Base-by-base conservation (phyloP, 1,284 basidiomycete genomes). In the Tylopilus orsonianus region DNA sequence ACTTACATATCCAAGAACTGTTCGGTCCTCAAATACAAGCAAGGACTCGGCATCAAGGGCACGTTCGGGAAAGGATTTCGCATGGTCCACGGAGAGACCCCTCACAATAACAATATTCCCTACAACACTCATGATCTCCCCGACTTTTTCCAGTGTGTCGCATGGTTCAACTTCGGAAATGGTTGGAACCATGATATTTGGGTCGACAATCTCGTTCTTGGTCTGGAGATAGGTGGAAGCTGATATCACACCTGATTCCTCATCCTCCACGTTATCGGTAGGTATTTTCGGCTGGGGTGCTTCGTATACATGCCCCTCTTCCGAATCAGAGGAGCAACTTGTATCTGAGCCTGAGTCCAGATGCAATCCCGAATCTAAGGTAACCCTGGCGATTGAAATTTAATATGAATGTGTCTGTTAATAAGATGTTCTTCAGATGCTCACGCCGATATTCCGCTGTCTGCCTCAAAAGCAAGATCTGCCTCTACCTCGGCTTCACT, bases 11-110 rank as follows among this genome's bases (percentile, higher is more conserved):
- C 93, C 93, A 54, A 94, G 65, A 27, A 94, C 89, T 55, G 79
- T 85, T 47, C 90, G 74, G 64, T 95, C 90, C 19, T 85, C 83
- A 60, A 93, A 91, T 22, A 92, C 87, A 35, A 95, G 77, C 32
- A 94, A 69, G n/a, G 90, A 93, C 32, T 91, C 93, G 27, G 80
- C 82, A 65, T 95, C 93, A 34, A 93, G 73, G 8, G 87, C 82
- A 34, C 73, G 74, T 54, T 83, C 78, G 32, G 75, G 77, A 6
- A 74, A 72, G 47, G 73, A 69, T 46, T 70, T 71, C 5, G 66
- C 60, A 46, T 65, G 57, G 23, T 71, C 71, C 40, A 74, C 75
- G 2, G 74, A 68, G 22, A 72, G 58, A 32, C 88, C 90, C 54
- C 75, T 81, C 43, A 93, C 73, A 45, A 93, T 84, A 41, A 83